Conservation (phyloP, 805 yeast species). For the Geotrichum ghanense region DNA sequence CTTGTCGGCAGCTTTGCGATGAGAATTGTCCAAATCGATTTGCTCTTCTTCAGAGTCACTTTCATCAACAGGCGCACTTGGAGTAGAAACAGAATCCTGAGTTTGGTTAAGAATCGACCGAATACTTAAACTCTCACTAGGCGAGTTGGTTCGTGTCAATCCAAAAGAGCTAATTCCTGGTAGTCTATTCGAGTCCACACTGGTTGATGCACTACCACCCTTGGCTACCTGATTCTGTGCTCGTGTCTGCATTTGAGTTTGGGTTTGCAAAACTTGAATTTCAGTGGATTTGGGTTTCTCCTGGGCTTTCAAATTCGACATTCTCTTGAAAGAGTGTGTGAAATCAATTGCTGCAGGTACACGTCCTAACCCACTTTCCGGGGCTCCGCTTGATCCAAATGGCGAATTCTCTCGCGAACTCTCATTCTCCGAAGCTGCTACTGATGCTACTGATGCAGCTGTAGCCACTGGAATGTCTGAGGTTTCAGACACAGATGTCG, state of each 20-base stretch:
- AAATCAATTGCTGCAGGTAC: conserved; percentile 31
- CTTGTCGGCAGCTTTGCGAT: conserved; percentile 2
- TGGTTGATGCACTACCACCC: no score
- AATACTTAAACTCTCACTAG: conserved; percentile 9
- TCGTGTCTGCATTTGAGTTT: no score
- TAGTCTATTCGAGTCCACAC: conserved; percentile 3
- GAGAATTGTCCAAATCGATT: neutral
- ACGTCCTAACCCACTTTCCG: neutral
- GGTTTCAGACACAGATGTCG: conserved; percentile 1
- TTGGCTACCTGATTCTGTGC: no score
- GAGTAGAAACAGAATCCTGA: neutral
- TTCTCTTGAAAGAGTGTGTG: conserved; percentile 28
- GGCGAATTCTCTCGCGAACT: conserved; percentile 3
- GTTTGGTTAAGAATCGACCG: conserved; percentile 12
- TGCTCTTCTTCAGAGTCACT: neutral
- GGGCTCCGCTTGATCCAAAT: neutral
- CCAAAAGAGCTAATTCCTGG: conserved; percentile 1
- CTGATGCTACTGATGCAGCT: neutral
- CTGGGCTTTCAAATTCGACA: no score
- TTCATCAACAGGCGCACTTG: neutral
- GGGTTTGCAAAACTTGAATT: no score
- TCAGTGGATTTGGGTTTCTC: no score
- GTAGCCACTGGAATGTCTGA: neutral
- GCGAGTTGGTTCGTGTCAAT: conserved; percentile 3
- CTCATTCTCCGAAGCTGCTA: neutral